Evolutionary conservation across 2,329 filamentous ascomycete species (phyloP), one percentile per base, ranked within the genome.

Genomic region (Fusarium sp.): DNA sequence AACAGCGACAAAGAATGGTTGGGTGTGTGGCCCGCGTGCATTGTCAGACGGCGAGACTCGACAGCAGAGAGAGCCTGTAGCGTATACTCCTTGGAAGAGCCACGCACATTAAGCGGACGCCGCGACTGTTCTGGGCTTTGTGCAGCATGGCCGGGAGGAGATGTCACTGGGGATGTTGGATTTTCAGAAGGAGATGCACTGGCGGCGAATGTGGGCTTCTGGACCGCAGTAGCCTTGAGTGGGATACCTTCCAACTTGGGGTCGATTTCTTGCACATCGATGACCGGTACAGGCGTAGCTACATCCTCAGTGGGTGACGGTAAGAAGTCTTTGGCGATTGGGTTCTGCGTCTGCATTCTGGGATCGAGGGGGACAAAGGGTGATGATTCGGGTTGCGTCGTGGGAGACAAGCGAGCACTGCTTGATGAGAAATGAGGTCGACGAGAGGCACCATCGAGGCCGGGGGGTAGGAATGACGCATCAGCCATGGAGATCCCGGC

Each of bases 11-110:
- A 77, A 1, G 86, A 87, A 72, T 88, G 86, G 49, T 83, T 88
- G 8, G 87, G 87, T 3, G 87, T 89, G 74, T 89, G 87, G 2
- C 87, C 87, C 20, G 87, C 87, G 73, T 89, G 84, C 82, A 89
- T 86, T 1, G 82, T 88, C 39, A 88, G 81, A 43, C 87, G 81
- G 47, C 78, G 79, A 42, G 80, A 79, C 69, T 84, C 86, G 7
- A 82, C 79, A 9, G 82, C 83, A 23, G 78, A 79, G 34, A 87
- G 77, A 10, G 80, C 79, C 63, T 83, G 77, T 50, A 83, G 74
- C 4, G 83, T 83, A 50, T 81, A 76, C 34, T 81, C 78, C 51
- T 80, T 81, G 6, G 80, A 77, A 3, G 76, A 77, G 3, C 64
- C 51, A 14, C 74, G 72, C 19, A 44, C 36, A 21, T 49, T 56